A percentile compares a stretch with the other conserved stretches of the same genome.
These are phyloP conservation scores for Phytopythium aichiense DNA, from an alignment of 352 stramenopile species.

Conservation along the genomic window DNA sequence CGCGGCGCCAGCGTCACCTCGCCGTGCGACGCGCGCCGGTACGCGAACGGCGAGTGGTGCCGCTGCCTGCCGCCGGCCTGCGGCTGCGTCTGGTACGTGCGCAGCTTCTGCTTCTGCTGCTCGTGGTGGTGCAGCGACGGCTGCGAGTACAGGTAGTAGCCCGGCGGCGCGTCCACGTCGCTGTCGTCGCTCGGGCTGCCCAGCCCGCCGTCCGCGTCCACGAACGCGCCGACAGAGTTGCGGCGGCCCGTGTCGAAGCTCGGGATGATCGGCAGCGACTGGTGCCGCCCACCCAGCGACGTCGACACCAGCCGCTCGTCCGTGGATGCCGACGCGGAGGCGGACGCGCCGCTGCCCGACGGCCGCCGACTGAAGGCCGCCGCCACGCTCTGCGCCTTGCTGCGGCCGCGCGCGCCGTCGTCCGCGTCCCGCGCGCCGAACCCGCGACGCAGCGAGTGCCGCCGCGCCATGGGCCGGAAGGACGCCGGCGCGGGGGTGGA, in stretches of 20 bases:
- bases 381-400: background rate
- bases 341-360: slow-evolving; percentile 7
- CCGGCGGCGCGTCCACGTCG: background rate
- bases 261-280: slow-evolving; percentile 53
- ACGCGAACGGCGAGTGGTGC: slow-evolving; percentile 9
- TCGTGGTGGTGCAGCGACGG: background rate
- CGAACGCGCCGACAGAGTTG: slow-evolving; percentile 2
- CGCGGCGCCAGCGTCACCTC: slow-evolving; percentile 1
- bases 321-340: slow-evolving; percentile 1
- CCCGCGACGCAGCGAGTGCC: background rate
- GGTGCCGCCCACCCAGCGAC: slow-evolving; percentile 25
- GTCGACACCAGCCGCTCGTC: slow-evolving; percentile 21
- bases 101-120: background rate
- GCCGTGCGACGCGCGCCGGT: slow-evolving; percentile 5
- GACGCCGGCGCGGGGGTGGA: slow-evolving; percentile 27
- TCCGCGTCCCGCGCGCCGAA: background rate
- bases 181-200: slow-evolving; percentile 8
- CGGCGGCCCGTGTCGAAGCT: slow-evolving; percentile 29
- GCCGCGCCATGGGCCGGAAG: background rate
- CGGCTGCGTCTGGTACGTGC: slow-evolving; percentile 8
- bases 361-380: background rate
- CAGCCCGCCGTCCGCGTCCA: background rate
- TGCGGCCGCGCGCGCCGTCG: background rate
- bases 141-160: background rate
- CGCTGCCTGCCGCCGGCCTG: slow-evolving; percentile 1